Base-by-base conservation (phyloP, 169 alveolate species). In the Plasmodium chabaudi region DNA sequence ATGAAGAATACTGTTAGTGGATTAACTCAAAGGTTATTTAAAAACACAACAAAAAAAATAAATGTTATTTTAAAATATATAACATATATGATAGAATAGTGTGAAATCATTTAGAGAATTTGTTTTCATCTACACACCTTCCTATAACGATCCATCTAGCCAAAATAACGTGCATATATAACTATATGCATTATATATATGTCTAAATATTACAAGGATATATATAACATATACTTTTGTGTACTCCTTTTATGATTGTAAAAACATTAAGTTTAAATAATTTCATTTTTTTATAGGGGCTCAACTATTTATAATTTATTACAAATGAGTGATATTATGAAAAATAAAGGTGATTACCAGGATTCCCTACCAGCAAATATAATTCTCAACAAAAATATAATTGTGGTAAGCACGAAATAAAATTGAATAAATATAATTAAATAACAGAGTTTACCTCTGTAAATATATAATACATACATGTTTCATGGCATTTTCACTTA, bases 301-400 rank as follows among this genome's bases (percentile, higher is more conserved):
- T 64, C 74, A 42, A 77, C 79, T 42, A 67, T 79, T 53, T 56
- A 79, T 55, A 79, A 79, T 79, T 21, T 79, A 47, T 57, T 82
- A 55, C 15, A 82, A 17, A 82, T 67, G 53, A 82, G 90, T 51
- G 90, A 82, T 57, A 82, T 56, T 67, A 82, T 82, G 90, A 82
- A 82, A 56, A 82, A 56, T 82, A 82, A 65, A 60, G 53, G 74
- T 34, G 90, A 65, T 57, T 82, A 82, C 19, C 64, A 67, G 19
- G 82, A 55, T 55, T 42, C 65, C 21, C 47, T 82, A 47, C 55
- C 90, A 7, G 34, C 19, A 19, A 82, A 82, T 44, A 67, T 82
- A 82, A 34, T 15, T 17, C 56, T 82, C 25, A 53, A 82, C 90
- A 82, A 67, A 49, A 53, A 82, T 42, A 42, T 53, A 56, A 82